Evolutionary conservation across 495 filamentous ascomycete genomes (phyloP).

Genomic region (Aspergillus baeticus): DNA sequence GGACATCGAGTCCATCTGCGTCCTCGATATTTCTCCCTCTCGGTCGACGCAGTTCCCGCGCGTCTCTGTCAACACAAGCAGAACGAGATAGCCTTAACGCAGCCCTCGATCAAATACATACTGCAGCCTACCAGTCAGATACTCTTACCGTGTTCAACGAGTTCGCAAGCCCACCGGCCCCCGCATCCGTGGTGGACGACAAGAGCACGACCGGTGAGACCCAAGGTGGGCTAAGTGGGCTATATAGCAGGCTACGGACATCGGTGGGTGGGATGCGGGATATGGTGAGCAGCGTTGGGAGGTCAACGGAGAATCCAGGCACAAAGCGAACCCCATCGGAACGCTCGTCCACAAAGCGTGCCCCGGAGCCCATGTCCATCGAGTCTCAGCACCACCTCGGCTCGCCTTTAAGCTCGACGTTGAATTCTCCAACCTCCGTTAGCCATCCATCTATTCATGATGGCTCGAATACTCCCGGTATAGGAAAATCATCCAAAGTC

Average conservation of each 20-base stretch:
- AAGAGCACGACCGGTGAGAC: conserved; percentile 70
- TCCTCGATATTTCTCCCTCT: conserved; percentile 45
- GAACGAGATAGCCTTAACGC: conserved; percentile 72
- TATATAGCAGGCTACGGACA: conserved; percentile 79
- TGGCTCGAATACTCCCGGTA: conserved; percentile 33
- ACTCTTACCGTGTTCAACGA: conserved; percentile 87
- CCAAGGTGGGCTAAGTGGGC: conserved; percentile 78
- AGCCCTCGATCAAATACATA: conserved; percentile 82
- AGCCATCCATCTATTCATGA: conserved; percentile 33
- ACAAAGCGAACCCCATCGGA: conserved; percentile 30
- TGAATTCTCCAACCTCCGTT: conserved; percentile 41
- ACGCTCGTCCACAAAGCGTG: conserved; percentile 27
- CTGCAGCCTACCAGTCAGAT: conserved; percentile 72
- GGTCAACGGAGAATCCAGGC: conserved; percentile 24
- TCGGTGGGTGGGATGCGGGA: conserved; percentile 72
- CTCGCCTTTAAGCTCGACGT: conserved; percentile 38
- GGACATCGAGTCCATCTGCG: conserved; percentile 40
- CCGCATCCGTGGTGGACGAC: conserved; percentile 55
- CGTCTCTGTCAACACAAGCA: conserved; percentile 60
- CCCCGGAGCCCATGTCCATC: conserved; percentile 18
- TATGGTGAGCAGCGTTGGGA: conserved; percentile 43
- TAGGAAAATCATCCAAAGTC: conserved; percentile 50
- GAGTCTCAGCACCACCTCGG: conserved; percentile 28
- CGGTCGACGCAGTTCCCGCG: conserved; percentile 56
- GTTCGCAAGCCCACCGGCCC: conserved; percentile 54